These are phyloP conservation scores for Gardenia jasminoides DNA, from an alignment of 257 asterid species.

Conservation along the genomic window DNA sequence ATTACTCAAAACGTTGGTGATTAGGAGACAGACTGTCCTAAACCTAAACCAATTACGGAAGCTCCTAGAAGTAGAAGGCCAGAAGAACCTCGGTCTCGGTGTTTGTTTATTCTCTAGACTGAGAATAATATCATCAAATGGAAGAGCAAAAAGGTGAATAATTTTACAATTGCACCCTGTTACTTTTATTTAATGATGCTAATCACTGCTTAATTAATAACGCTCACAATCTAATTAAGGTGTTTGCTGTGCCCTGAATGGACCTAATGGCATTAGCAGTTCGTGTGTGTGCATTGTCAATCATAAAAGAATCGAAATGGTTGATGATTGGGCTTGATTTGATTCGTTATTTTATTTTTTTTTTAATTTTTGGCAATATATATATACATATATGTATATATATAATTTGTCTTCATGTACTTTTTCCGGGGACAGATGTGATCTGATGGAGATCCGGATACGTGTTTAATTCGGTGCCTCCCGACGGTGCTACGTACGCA, in stretches of 20 bases:
- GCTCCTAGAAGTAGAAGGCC: too few relatives aligned
- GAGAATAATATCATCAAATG: too few relatives aligned
- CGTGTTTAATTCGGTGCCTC: not conserved
- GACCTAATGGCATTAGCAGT: not conserved
- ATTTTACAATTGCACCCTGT: too few relatives aligned
- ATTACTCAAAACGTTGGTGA: too few relatives aligned
- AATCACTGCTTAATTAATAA: not conserved
- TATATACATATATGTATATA: not conserved
- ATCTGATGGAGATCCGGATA: not conserved
- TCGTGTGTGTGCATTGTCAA: not conserved
- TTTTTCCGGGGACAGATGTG: conserved; percentile 1
- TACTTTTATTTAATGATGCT: not conserved
- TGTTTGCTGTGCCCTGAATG: not conserved
- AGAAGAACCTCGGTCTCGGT: too few relatives aligned
- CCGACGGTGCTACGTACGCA: not conserved
- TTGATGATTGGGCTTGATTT: not conserved
- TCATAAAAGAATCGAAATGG: conserved; percentile 10
- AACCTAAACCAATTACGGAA: too few relatives aligned
- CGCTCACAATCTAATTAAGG: not conserved
- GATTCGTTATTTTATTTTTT: not conserved
- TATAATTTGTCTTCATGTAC: conserved; percentile 4
- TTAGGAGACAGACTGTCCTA: too few relatives aligned
- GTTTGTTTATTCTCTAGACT: too few relatives aligned
- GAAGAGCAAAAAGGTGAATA: too few relatives aligned
- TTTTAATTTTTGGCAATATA: not conserved